phyloP scores from a whole-genome alignment of 208 protist genomes.

The Crithidia thermophila region DNA sequence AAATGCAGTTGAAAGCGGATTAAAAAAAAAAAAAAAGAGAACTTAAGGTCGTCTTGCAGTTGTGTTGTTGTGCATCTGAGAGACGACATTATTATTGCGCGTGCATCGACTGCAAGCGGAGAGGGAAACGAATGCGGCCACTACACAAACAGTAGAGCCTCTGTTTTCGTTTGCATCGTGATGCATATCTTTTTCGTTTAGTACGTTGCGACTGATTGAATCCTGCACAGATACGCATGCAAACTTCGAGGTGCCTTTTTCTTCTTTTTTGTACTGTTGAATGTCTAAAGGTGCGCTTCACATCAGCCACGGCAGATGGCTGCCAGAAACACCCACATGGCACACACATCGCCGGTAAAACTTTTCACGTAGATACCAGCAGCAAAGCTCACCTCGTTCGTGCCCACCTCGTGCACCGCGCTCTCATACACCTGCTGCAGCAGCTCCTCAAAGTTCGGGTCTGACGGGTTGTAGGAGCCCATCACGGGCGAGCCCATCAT shows the following conservation, averaged over 20 bases:
- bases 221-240: too few species aligned
- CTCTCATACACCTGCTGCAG: conserved; percentile 76
- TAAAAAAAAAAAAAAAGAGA: too few species aligned
- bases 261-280: conserved; percentile 14
- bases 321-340: conserved; percentile 81
- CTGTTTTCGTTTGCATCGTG: too few species aligned
- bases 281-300: neutral
- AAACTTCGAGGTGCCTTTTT: neutral
- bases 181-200: too few species aligned
- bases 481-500: conserved; percentile 69
- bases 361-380: conserved; percentile 80
- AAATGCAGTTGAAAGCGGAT: conserved; percentile 12
- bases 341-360: conserved; percentile 77
- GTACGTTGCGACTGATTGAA: too few species aligned
- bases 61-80: too few species aligned
- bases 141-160: too few species aligned
- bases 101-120: too few species aligned
- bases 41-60: too few species aligned
- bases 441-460: conserved; percentile 47
- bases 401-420: conserved; percentile 80
- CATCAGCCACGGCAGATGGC: conserved; percentile 54
- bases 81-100: too few species aligned
- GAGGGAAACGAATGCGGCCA: too few species aligned
- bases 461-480: conserved; percentile 54
- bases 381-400: conserved; percentile 70